These are phyloP conservation scores for Parachaetomium inaequale DNA, from an alignment of 495 filamentous ascomycete genomes.

Conservation along the genomic window DNA sequence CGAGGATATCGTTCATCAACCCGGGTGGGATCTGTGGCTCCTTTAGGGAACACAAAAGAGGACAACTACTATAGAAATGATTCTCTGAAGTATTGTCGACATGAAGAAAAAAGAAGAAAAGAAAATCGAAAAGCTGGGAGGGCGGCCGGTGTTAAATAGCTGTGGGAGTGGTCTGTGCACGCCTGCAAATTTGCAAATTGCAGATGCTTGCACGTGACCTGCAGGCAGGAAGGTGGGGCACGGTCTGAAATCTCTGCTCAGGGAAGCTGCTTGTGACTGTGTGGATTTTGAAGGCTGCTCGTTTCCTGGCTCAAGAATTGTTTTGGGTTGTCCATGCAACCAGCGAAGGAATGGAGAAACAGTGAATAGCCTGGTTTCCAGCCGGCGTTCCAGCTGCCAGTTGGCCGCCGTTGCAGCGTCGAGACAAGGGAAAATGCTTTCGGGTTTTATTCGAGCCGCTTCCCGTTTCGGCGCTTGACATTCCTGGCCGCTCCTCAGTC, in stretches of 20 bases:
- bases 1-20: slow-evolving; percentile 61
- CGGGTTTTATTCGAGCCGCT: no score
- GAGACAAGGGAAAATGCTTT: no score
- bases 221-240: not conserved
- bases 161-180: slow-evolving; percentile 10
- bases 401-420: no score
- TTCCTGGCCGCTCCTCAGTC: no score
- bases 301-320: no score
- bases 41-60: slow-evolving; percentile 73
- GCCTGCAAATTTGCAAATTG: slow-evolving; percentile 5
- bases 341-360: no score
- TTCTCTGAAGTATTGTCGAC: slow-evolving; percentile 73
- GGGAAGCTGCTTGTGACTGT: not conserved
- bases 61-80: slow-evolving; percentile 90
- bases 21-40: slow-evolving; percentile 61
- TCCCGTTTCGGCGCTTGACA: no score
- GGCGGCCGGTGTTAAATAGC: not conserved
- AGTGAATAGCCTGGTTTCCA: no score
- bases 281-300: no score
- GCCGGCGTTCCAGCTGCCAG: no score
- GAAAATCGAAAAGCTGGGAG: slow-evolving; percentile 5
- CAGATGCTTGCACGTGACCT: slow-evolving; percentile 14
- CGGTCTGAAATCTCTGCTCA: not conserved
- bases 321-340: no score
- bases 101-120: slow-evolving; percentile 23